These are phyloP conservation scores for Salvia splendens DNA, from an alignment of 257 asterid species.

Conservation along the genomic window DNA sequence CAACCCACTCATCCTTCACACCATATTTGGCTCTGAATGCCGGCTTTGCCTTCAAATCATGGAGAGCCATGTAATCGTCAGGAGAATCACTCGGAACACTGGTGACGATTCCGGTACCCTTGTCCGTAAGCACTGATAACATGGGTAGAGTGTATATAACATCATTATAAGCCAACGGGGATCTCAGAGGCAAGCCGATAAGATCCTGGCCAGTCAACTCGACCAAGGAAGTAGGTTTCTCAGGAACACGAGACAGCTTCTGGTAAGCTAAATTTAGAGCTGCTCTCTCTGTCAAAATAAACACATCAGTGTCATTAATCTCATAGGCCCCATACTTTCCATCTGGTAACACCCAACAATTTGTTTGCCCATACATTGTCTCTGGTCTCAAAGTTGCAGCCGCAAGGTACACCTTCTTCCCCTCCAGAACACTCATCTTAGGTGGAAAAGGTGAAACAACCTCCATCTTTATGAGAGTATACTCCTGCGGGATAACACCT, in stretches of 20 bases:
- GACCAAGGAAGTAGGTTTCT: constrained; percentile 78
- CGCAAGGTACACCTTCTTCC: constrained; percentile 85
- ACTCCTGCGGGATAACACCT: constrained; percentile 95
- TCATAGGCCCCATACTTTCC: constrained; percentile 95
- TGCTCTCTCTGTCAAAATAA: constrained; percentile 70
- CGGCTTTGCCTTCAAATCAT: constrained; percentile 78
- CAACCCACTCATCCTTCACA: constrained; percentile 91
- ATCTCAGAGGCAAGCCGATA: constrained; percentile 73
- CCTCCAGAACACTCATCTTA: constrained; percentile 69
- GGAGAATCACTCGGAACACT: constrained; percentile 99
- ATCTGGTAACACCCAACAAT: constrained; percentile 93
- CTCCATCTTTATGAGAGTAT: constrained; percentile 91
- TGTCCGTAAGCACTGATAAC: constrained; percentile 86
- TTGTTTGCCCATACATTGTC: constrained; percentile 54
- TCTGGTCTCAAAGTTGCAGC: constrained; percentile 33
- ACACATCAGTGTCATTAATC: constrained; percentile 75
- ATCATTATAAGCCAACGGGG: constrained; percentile 77
- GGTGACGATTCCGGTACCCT: constrained; percentile 94
- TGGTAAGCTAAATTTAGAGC: constrained; percentile 94
- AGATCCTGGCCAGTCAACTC: constrained; percentile 91
- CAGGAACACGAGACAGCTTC: constrained; percentile 64
- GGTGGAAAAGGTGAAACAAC: constrained; percentile 77
- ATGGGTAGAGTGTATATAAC: constrained; percentile 84
- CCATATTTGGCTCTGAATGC: constrained; percentile 79
- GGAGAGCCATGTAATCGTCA: constrained; percentile 88